These are phyloP conservation scores for Fusarium temperatum DNA, from an alignment of 2,329 filamentous ascomycete species.

Conservation along the genomic window DNA sequence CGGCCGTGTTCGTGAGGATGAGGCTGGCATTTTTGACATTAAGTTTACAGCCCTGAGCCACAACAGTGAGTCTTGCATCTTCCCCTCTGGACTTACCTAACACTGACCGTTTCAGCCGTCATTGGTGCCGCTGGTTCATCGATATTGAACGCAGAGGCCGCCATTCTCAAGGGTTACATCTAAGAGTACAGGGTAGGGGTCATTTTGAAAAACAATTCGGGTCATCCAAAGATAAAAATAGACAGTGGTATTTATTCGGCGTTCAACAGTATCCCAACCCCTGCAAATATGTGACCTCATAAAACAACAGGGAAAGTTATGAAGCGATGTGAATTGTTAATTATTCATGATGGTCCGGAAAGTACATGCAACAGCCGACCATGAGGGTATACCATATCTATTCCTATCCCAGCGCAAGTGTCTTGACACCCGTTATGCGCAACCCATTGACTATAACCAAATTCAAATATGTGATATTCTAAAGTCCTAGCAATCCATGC, in stretches of 20 bases:
- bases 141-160: constrained; percentile 93
- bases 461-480: constrained; percentile 22
- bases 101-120: constrained; percentile 64
- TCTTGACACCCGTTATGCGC: constrained; percentile 4
- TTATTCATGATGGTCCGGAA: constrained; percentile 23
- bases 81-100: neutral
- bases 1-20: constrained; percentile 85
- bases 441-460: constrained; percentile 19
- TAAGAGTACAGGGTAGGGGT: constrained; percentile 48
- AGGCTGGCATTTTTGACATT: constrained; percentile 89
- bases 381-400: constrained; percentile 37
- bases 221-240: constrained; percentile 3
- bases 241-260: neutral
- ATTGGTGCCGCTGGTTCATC: constrained; percentile 96
- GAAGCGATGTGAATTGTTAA: constrained; percentile 4
- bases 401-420: constrained; percentile 18
- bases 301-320: neutral
- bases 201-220: neutral
- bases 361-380: constrained; percentile 14
- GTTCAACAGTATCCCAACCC: neutral
- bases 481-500: constrained; percentile 13
- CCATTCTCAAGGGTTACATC: constrained; percentile 86
- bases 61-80: constrained; percentile 60
- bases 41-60: constrained; percentile 95
- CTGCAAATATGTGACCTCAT: neutral